Conservation (phyloP, 1,139 yeast species). For the Hemisphaericaspora subhashii region DNA sequence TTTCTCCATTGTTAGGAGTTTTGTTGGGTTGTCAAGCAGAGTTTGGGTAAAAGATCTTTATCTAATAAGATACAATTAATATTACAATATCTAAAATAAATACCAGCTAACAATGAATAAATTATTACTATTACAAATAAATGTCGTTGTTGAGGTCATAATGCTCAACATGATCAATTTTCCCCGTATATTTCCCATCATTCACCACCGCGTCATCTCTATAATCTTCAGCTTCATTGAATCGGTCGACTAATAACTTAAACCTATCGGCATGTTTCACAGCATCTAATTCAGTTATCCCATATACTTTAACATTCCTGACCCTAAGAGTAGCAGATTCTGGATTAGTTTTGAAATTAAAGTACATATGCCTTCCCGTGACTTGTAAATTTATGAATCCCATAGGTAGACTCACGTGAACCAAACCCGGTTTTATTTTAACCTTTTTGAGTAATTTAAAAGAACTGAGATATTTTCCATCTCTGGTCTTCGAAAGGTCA, state of each 20-base stretch:
- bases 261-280: slow-evolving; percentile 28
- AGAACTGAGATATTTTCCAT: slow-evolving; percentile 31
- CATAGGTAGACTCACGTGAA: slow-evolving; percentile 37
- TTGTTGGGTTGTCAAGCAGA: too few species aligned
- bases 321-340: slow-evolving; percentile 20
- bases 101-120: too few species aligned
- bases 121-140: slow-evolving; percentile 7
- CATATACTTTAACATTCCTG: slow-evolving; percentile 36
- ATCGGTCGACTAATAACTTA: slow-evolving; percentile 21
- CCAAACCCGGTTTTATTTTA: slow-evolving; percentile 14
- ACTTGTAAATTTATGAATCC: slow-evolving; percentile 36
- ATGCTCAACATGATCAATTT: slow-evolving; percentile 7
- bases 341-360: slow-evolving; percentile 27
- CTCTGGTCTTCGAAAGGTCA: too few species aligned
- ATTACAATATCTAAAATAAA: background rate
- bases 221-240: slow-evolving; percentile 12
- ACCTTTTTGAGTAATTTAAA: slow-evolving; percentile 35
- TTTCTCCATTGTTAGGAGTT: too few species aligned
- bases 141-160: slow-evolving; percentile 15
- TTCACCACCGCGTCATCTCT: background rate
- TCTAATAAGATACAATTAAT: background rate
- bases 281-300: slow-evolving; percentile 35
- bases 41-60: too few species aligned
- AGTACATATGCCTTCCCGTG: slow-evolving; percentile 35
- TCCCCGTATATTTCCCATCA: slow-evolving; percentile 1